Evolutionary conservation across 768 basidiomycete species (phyloP).

Genomic region (Chalciporus pseudorubinellus): DNA sequence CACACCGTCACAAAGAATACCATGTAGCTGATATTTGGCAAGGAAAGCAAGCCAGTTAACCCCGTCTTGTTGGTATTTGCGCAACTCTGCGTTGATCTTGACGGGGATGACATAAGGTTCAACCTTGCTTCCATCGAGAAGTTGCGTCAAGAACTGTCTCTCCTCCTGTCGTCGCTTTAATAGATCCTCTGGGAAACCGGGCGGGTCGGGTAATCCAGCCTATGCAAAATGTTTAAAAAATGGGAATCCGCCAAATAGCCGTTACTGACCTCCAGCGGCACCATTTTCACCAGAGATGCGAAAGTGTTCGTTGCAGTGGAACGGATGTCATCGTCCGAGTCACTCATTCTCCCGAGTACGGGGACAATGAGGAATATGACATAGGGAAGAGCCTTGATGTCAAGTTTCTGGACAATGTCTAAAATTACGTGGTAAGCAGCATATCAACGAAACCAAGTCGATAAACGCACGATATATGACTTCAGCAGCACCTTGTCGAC

Average conservation of each 20-base stretch:
- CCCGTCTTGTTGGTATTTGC: constrained; percentile 97
- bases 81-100: constrained; percentile 86
- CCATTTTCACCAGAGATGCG: constrained; percentile 96
- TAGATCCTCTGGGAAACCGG: constrained; percentile 85
- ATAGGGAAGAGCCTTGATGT: constrained; percentile 93
- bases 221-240: constrained; percentile 30
- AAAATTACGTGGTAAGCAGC: constrained; percentile 12
- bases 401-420: constrained; percentile 91
- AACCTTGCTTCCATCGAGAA: constrained; percentile 93
- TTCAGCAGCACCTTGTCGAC: constrained; percentile 89
- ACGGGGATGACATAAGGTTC: constrained; percentile 87
- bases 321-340: constrained; percentile 86
- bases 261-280: constrained; percentile 81
- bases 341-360: constrained; percentile 96
- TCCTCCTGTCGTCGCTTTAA: constrained; percentile 84
- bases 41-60: constrained; percentile 99
- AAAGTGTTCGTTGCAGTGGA: constrained; percentile 96
- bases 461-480: constrained; percentile 80
- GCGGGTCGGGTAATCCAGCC: constrained; percentile 97
- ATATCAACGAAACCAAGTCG: background rate
- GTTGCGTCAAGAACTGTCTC: constrained; percentile 87
- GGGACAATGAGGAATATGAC: constrained; percentile 97
- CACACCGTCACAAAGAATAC: constrained; percentile 94
- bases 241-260: background rate
- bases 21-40: constrained; percentile 96